Conservation (phyloP, 2,329 filamentous ascomycete genomes). For the Pestalotiopsis sp. region DNA sequence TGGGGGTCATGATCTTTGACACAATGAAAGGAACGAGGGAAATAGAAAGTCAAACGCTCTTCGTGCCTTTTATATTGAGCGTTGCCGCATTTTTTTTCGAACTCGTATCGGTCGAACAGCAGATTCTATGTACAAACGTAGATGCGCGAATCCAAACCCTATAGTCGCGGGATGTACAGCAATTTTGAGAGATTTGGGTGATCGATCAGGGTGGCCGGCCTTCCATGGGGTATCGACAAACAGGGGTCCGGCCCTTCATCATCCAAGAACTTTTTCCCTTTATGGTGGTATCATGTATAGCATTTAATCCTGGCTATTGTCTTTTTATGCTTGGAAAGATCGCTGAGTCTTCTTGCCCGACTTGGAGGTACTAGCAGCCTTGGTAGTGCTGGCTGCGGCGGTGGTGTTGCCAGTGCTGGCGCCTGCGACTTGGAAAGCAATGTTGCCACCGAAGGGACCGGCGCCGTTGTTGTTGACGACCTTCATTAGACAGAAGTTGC, state of each 20-base stretch:
- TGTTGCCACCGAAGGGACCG: conserved; percentile 22
- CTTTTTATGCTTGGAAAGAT: background rate
- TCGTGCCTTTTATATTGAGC: too few relatives aligned
- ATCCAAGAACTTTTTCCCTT: background rate
- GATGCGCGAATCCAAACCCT: too few relatives aligned
- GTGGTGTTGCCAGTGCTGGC: background rate
- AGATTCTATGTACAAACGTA: too few relatives aligned
- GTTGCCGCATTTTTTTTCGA: too few relatives aligned
- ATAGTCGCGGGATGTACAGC: too few relatives aligned
- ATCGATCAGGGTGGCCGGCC: too few relatives aligned
- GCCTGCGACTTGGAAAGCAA: conserved; percentile 24
- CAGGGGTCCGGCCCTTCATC: background rate
- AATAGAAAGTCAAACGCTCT: too few relatives aligned
- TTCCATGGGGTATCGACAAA: background rate
- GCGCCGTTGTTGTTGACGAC: conserved; percentile 22
- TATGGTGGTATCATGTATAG: background rate
- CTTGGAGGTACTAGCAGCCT: background rate
- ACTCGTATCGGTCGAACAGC: too few relatives aligned
- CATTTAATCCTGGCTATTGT: background rate
- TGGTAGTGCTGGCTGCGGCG: background rate
- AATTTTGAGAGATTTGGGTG: too few relatives aligned
- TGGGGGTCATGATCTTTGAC: too few relatives aligned
- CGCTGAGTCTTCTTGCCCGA: conserved; percentile 8
- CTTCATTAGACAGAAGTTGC: conserved; percentile 24
- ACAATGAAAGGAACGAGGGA: too few relatives aligned